Base-by-base conservation (phyloP, 2,329 filamentous ascomycete genomes). In the Apiospora rasikravindrae region DNA sequence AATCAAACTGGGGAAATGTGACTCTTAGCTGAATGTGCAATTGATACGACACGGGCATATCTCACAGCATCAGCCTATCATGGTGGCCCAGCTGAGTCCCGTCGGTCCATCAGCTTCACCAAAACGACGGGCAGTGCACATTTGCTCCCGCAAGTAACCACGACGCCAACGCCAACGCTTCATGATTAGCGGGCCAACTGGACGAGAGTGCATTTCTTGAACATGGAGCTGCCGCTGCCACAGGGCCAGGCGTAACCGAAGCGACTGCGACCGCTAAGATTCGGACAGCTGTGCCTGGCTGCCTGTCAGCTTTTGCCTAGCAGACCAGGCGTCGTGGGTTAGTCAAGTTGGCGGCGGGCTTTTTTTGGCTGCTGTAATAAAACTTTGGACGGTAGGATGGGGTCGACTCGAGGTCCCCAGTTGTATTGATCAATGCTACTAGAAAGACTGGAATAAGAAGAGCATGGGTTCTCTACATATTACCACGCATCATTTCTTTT, bases 381-480 rank as follows among this genome's bases (percentile, higher is more conserved):
- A 64, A 64, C 33, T 64, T 29, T 64, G 37, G 57, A 64, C 14
- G 57, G 29, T 64, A n/a, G 33, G 10, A 64, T 64, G 57, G 57
- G 57, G 33, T 14, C 33, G 19, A 40, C 10, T n/a, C 13, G 19
- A 40, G 57, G 57, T 64, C 57, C 40, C 57, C 40, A 64, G 57
- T 64, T 64, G 57, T 22, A 64, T 10, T 64, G 3, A 19, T 64
- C 33, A 64, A 64, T 64, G 57, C 57, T 40, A 64, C 33, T 40
- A 37, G 40, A n/a, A 64, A 24, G 19, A 40, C 33, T 40, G 29
- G 57, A 40, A 64, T 64, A 40, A 40, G 57, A 64, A 64, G 57
- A 40, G 57, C 57, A 64, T 64, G 57, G 40, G 57, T 40, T 64
- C 57, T 40, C 33, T 57, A n/a, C n/a, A n/a, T n/a, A 57, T n/a